These are phyloP conservation scores for Mallotus repandus DNA, from an alignment of 441 rosid genomes.

Conservation along the genomic window DNA sequence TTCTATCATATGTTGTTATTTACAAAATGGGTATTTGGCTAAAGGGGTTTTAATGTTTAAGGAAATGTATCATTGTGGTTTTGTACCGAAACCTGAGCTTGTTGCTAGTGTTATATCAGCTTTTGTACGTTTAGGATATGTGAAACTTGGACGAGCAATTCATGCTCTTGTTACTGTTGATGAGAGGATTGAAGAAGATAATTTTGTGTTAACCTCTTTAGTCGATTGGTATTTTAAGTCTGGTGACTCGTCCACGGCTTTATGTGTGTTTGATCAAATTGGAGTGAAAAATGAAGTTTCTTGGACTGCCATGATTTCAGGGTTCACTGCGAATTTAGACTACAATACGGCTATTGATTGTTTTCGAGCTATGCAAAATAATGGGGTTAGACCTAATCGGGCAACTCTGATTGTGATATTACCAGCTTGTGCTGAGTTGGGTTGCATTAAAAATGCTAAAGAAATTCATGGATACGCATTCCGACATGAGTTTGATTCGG, in stretches of 20 bases:
- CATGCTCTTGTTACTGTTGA: constrained; percentile 46
- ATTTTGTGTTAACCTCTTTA: constrained; percentile 43
- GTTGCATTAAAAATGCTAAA: constrained; percentile 32
- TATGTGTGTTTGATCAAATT: constrained; percentile 39
- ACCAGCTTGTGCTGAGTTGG: constrained; percentile 37
- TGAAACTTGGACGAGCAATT: constrained; percentile 33
- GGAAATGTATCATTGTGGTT: constrained; percentile 37
- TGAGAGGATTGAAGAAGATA: constrained; percentile 26
- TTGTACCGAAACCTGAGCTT: constrained; percentile 47
- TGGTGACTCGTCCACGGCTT: constrained; percentile 30
- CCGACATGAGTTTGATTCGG: constrained; percentile 35
- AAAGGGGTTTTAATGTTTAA: constrained; percentile 33
- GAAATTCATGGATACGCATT: constrained; percentile 54
- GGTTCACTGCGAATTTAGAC: constrained; percentile 36
- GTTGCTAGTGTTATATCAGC: constrained; percentile 41
- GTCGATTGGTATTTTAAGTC: constrained; percentile 45
- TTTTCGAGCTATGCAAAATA: constrained; percentile 45
- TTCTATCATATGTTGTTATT: constrained; percentile 37
- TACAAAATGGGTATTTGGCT: constrained; percentile 32
- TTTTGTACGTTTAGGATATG: constrained; percentile 26
- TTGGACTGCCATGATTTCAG: constrained; percentile 53
- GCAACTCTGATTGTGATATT: constrained; percentile 39
- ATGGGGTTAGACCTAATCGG: constrained; percentile 44
- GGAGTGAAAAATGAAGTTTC: constrained; percentile 46
- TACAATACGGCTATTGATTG: constrained; percentile 31